phyloP scores from a whole-genome alignment of 2,329 filamentous ascomycete genomes.

The Geoglossum cookeanum region DNA sequence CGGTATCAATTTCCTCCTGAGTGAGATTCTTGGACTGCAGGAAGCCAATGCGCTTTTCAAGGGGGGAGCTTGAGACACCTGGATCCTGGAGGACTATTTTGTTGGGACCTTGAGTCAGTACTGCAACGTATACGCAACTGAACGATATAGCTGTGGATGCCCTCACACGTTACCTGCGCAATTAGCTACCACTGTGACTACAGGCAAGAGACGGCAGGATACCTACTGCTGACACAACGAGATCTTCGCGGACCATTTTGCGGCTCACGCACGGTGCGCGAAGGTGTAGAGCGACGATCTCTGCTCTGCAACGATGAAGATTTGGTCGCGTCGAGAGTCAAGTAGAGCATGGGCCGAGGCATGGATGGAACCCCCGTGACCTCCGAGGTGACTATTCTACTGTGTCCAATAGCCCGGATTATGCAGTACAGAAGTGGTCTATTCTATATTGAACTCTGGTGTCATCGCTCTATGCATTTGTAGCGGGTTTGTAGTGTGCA shows the following conservation, averaged over 20 bases:
- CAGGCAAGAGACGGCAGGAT: not conserved
- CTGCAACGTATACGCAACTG: not conserved
- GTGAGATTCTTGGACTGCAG: conserved; percentile 93
- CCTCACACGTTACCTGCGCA: conserved; percentile 4
- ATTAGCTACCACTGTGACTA: not conserved
- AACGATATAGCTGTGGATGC: not conserved
- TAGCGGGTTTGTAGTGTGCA: not conserved
- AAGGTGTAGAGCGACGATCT: not conserved
- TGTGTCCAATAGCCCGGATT: not conserved
- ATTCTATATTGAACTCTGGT: not conserved
- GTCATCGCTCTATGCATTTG: not conserved
- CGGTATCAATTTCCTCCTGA: conserved; percentile 78
- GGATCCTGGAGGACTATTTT: conserved; percentile 74
- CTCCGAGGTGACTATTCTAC: not conserved
- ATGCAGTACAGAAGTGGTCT: not conserved
- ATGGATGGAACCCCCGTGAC: not conserved
- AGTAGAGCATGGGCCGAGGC: not conserved
- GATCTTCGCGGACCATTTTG: conserved; percentile 84
- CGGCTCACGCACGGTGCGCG: not conserved
- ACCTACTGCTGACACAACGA: conserved; percentile 56
- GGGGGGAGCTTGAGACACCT: conserved; percentile 69
- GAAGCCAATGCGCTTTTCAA: conserved; percentile 85
- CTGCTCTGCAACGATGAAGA: not conserved
- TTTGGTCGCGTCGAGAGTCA: not conserved
- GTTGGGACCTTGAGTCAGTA: not conserved